phyloP scores from a whole-genome alignment of 768 basidiomycete genomes.

The Rhizopogon sp. region DNA sequence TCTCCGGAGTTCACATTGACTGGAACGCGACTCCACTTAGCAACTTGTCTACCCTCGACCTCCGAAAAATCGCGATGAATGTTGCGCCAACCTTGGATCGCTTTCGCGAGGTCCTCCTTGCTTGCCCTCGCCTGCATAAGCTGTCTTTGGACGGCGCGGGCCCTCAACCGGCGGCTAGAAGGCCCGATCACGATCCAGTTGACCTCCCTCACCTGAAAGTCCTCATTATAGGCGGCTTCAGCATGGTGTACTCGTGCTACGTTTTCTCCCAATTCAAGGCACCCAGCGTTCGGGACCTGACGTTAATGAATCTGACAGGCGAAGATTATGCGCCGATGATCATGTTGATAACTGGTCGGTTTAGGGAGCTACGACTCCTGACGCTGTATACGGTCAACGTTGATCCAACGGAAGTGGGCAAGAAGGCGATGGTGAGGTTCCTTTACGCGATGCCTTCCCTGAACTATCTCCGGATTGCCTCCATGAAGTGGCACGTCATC shows the following conservation, averaged over 20 bases:
- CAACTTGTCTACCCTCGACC: conserved; percentile 60
- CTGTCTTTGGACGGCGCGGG: conserved; percentile 62
- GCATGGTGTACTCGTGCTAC: conserved; percentile 40
- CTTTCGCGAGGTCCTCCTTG: conserved; percentile 49
- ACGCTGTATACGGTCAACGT: conserved; percentile 46
- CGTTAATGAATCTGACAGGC: conserved; percentile 48
- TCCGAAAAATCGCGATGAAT: conserved; percentile 55
- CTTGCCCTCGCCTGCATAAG: conserved; percentile 46
- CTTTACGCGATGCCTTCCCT: conserved; percentile 56
- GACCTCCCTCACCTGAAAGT: conserved; percentile 43
- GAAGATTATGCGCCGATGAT: conserved; percentile 49
- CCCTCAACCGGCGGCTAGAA: conserved; percentile 32
- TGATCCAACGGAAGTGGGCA: conserved; percentile 17
- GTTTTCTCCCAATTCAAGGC: conserved; percentile 46
- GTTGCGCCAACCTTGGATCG: conserved; percentile 42
- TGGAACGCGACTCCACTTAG: conserved; percentile 44
- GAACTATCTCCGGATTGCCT: conserved; percentile 44
- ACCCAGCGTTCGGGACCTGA: conserved; percentile 53
- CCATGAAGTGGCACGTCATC: conserved; percentile 37
- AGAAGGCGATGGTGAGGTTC: conserved; percentile 39
- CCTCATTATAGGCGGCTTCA: conserved; percentile 56
- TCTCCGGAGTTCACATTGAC: conserved; percentile 59
- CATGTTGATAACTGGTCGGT: conserved; percentile 38
- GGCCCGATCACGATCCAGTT: conserved; percentile 33
- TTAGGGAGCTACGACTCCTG: conserved; percentile 49